Evolutionary conservation across 2,329 filamentous ascomycete genomes (phyloP), one percentile per base, ranked within the genome.

Genomic region (Diaporthe citrichinensis): DNA sequence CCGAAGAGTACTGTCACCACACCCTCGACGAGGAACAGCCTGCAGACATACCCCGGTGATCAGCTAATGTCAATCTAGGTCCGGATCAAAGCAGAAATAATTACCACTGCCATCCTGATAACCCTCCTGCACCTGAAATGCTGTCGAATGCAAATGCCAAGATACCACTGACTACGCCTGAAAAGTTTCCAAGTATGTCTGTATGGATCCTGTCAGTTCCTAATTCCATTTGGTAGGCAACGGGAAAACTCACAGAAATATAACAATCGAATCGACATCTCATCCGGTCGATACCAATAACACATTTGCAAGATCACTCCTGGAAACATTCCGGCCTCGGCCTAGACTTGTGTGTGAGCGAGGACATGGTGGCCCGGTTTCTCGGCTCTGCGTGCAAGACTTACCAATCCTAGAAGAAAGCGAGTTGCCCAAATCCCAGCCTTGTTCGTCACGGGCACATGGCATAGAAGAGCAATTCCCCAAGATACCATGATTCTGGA

Each of bases 251-350:
- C 9, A 65, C 61, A 65, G 17, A 65, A 87, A 74, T 86, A 88
- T 5, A 88, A 79, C 0, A 88, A 78, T 12, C 86, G 83, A 2
- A 85, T 80, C 20, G 85, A 84, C 83, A 88, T 85, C 75, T 88
- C 87, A 72, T 88, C 87, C 0, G 86, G 85, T 6, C 87, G 81
- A 74, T 88, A 88, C 86, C 86, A 88, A 75, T 87, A 87, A 1
- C 83, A 84, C 80, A 87, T 82, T 74, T 87, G 86, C 7, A 87
- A 73, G 23, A 86, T 82, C 14, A 87, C 81, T 0, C 85, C 85
- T 2, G 86, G 85, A 71, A 85, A 87, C 79, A 85, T 82, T 14
- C 84, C 84, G 2, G 84, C 84, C 72, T 86, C 84, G 55, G 61
- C 61, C 61, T 65, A 14, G 20, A 65, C 7, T 15, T 46, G 1